Conservation (phyloP, 768 basidiomycete genomes). For the Tephrocybe sp. region DNA sequence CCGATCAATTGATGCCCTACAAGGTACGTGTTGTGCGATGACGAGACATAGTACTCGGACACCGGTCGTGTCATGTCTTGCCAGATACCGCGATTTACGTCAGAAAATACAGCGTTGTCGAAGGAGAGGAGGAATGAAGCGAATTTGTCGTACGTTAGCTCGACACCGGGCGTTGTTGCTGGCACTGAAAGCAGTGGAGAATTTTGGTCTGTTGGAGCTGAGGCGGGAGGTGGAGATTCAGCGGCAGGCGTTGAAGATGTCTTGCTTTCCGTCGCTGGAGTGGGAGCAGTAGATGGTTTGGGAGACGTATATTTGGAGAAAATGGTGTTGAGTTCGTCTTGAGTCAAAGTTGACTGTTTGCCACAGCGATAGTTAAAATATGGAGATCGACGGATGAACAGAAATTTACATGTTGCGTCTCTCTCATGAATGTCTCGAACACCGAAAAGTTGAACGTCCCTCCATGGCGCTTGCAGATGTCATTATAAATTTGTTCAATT, state of each 20-base stretch:
- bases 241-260: slow-evolving; percentile 11
- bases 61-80: slow-evolving; percentile 91
- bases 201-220: neutral
- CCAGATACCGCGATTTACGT: slow-evolving; percentile 39
- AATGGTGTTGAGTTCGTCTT: slow-evolving; percentile 4
- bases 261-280: no score
- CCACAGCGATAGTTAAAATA: no score
- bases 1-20: slow-evolving; percentile 86
- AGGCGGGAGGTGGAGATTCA: slow-evolving; percentile 6
- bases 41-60: slow-evolving; percentile 83
- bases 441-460: slow-evolving; percentile 40
- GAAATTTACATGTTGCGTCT: slow-evolving; percentile 37
- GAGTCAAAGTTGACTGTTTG: slow-evolving; percentile 3
- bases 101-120: slow-evolving; percentile 63
- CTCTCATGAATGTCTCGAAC: slow-evolving; percentile 45
- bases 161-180: neutral
- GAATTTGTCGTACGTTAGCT: slow-evolving; percentile 62
- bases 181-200: neutral
- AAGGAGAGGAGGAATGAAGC: slow-evolving; percentile 76
- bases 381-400: no score
- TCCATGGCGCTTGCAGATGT: slow-evolving; percentile 27
- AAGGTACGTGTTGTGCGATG: slow-evolving; percentile 92
- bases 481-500: slow-evolving; percentile 60
- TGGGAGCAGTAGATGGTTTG: neutral
- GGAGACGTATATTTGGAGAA: slow-evolving; percentile 15